These are phyloP conservation scores for Suillus sp. DNA, from an alignment of 768 basidiomycete genomes.

Conservation along the genomic window DNA sequence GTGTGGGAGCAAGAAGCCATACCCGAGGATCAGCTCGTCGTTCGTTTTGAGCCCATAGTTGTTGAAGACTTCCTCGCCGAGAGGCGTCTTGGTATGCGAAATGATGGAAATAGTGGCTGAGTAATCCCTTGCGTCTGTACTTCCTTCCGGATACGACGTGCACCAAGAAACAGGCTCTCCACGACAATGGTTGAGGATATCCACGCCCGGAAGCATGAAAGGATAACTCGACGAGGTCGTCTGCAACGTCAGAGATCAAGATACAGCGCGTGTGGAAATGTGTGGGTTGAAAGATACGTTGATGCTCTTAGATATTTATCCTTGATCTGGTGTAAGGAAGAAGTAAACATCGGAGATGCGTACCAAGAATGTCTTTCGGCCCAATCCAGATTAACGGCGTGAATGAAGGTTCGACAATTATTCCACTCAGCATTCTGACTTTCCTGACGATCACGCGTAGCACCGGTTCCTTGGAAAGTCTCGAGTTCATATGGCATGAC, in stretches of 20 bases:
- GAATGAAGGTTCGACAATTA: constrained; percentile 47
- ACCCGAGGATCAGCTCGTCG: constrained; percentile 86
- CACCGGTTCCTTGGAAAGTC: constrained; percentile 76
- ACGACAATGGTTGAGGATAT: constrained; percentile 84
- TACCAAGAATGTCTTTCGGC: constrained; percentile 68
- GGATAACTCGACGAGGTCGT: constrained; percentile 59
- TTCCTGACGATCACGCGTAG: constrained; percentile 64
- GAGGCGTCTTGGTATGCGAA: too few species aligned
- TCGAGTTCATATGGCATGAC: constrained; percentile 68
- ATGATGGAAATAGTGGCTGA: constrained; percentile 61
- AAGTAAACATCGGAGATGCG: constrained; percentile 23
- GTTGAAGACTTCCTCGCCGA: constrained; percentile 72
- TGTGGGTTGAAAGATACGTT: constrained; percentile 83
- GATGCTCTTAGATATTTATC: constrained; percentile 68
- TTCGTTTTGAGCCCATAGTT: constrained; percentile 94
- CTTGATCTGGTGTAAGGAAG: constrained; percentile 44
- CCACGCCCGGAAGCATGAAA: constrained; percentile 84
- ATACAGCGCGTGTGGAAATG: constrained; percentile 83
- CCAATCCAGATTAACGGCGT: constrained; percentile 41
- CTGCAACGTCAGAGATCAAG: constrained; percentile 53
- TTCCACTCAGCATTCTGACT: constrained; percentile 68
- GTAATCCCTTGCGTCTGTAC: constrained; percentile 32
- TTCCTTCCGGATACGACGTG: constrained; percentile 43
- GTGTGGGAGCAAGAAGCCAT: constrained; percentile 78
- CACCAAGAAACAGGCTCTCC: constrained; percentile 84